Conservation (phyloP, 164 flowering plant genomes). For the Malania oleifera region DNA sequence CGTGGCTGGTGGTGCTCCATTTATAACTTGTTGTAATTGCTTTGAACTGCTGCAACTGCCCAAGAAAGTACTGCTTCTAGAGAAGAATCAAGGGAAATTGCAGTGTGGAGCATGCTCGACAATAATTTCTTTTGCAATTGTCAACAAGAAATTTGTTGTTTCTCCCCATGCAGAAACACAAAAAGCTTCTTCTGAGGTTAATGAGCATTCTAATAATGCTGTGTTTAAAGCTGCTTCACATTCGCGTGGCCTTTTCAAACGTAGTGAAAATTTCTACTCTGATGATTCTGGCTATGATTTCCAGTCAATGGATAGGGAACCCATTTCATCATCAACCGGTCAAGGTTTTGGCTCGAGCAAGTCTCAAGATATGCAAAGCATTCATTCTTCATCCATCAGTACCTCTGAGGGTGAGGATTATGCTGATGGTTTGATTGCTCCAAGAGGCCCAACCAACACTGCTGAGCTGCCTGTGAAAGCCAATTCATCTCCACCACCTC, state of each 20-base stretch:
- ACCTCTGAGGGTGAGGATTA: slow-evolving; percentile 27
- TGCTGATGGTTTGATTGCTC: slow-evolving; percentile 23
- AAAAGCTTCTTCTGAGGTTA: background rate
- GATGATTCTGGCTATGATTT: slow-evolving; percentile 43
- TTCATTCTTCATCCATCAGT: slow-evolving; percentile 29
- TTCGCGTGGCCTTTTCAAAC: slow-evolving; percentile 19
- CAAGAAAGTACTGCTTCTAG: background rate
- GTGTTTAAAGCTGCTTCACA: slow-evolving; percentile 8
- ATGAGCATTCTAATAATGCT: slow-evolving; percentile 2
- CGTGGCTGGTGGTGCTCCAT: slow-evolving; percentile 4
- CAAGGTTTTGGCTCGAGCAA: slow-evolving; percentile 17
- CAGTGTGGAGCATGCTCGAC: background rate
- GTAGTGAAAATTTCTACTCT: slow-evolving; percentile 21
- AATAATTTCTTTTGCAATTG: background rate
- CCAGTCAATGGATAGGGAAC: slow-evolving; percentile 23
- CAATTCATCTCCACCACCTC: slow-evolving; percentile 27
- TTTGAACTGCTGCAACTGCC: slow-evolving; percentile 5
- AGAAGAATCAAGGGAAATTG: background rate
- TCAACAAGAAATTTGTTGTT: background rate
- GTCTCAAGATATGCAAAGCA: slow-evolving; percentile 27
- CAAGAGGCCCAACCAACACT: slow-evolving; percentile 9
- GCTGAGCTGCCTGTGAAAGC: slow-evolving; percentile 14
- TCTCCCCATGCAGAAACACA: background rate
- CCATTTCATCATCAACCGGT: slow-evolving; percentile 12
- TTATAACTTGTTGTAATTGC: slow-evolving; percentile 1